Evolutionary conservation across 1,139 yeast genomes (phyloP), one percentile per base, ranked within the genome.

Genomic region (Geotrichum citri-aurantii): DNA sequence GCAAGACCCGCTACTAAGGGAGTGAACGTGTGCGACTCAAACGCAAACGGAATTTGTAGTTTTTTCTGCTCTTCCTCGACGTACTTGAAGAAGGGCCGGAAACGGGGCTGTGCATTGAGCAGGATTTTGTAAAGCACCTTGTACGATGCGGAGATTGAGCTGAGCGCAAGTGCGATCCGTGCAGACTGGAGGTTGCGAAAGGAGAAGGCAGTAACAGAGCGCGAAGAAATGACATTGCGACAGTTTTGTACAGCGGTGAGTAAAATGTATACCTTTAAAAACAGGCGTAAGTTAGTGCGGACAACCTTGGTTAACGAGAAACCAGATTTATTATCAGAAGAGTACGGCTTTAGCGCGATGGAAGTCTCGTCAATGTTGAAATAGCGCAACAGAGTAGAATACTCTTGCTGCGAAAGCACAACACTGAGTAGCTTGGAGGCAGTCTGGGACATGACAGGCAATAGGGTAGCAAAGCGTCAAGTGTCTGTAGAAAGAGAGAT

Each of bases 231-330:
- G 61, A 52, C 12, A 59, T 56, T 12, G 58, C 51, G 50, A 23
- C 64, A 55, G 42, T 64, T 62, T 56, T 69, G 66, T 37, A 64
- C 57, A 33, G 64, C 60, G 17, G 59, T 63, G 23, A 69, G 65
- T 12, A 67, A 61, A 12, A 65, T 63, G 61, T 69, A 72, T 10
- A 66, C 61, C 52, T 65, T 65, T 48, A 63, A 60, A 59, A 68
- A 69, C 46, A 72, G 65, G 48, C 75, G 65, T 31, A 67, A 56
- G 51, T 71, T 71, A 17, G 66, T 63, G 44, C 74, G 67, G 17
- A 67, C 56, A 33, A 64, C 49, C 27, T 42, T 52, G 17, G 42
- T 29, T n/a, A 21, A 12, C 17, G 49, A 37, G 44, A 37, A 37
- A 12, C 44, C 44, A n/a, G 44, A 37, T 17, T 37, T n/a, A 19